Evolutionary conservation across 2,329 filamentous ascomycete species (phyloP).

Genomic region (Erysiphe pulchra): DNA sequence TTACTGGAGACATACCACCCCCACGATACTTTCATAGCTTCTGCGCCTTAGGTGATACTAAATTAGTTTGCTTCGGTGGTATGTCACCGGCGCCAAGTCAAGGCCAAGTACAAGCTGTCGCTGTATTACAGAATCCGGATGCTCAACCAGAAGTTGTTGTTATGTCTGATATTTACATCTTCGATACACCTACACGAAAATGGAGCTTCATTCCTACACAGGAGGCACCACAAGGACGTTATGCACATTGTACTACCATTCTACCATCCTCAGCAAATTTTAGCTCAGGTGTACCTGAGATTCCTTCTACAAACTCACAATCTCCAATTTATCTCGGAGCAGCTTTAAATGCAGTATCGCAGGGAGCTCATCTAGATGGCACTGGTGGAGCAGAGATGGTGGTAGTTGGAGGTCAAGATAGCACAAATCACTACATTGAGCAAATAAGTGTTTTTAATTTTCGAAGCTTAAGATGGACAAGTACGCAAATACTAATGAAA

Average conservation of each 20-base stretch:
- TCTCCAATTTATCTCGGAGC: constrained; percentile 63
- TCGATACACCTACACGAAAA: constrained; percentile 54
- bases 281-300: constrained; percentile 64
- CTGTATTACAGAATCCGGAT: constrained; percentile 23
- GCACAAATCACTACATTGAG: constrained; percentile 95
- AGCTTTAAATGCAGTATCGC: constrained; percentile 68
- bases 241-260: constrained; percentile 88
- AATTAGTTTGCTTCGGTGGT: constrained; percentile 90
- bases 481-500: constrained; percentile 62
- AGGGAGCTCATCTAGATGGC: constrained; percentile 50
- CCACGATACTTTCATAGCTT: constrained; percentile 95
- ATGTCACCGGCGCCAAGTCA: constrained; percentile 53
- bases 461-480: constrained; percentile 83
- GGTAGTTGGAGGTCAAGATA: constrained; percentile 87
- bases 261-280: constrained; percentile 55
- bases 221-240: constrained; percentile 74
- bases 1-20: constrained; percentile 61
- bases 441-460: constrained; percentile 97
- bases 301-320: constrained; percentile 67
- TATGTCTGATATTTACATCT: constrained; percentile 96
- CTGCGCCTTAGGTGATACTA: constrained; percentile 78
- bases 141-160: constrained; percentile 70
- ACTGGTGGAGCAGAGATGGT: constrained; percentile 90
- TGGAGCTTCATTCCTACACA: constrained; percentile 68
- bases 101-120: constrained; percentile 18